phyloP scores from a whole-genome alignment of 306 rosid species.

The Heteromeles arbutifolia region DNA sequence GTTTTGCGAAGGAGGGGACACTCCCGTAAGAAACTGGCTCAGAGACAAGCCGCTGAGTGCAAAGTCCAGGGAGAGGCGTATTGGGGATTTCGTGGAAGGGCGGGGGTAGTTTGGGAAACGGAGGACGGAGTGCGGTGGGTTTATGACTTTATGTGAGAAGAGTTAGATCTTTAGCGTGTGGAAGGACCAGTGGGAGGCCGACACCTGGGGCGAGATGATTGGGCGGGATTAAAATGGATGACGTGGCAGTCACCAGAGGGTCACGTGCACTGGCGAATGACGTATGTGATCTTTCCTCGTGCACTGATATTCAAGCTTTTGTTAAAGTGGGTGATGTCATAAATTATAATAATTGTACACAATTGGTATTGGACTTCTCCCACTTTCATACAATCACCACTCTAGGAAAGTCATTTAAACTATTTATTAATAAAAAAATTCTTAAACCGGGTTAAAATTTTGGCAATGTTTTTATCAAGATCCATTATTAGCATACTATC shows the following conservation, averaged over 20 bases:
- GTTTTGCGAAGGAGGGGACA: conserved; percentile 14
- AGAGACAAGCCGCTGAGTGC: conserved; percentile 7
- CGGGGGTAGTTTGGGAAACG: conserved; percentile 1
- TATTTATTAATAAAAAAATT: no score
- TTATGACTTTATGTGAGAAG: neutral
- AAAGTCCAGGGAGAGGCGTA: conserved; percentile 3
- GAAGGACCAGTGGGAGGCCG: neutral
- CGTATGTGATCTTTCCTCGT: conserved; percentile 1
- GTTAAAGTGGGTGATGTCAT: neutral
- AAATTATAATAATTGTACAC: neutral
- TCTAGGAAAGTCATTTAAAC: no score
- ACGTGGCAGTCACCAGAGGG: neutral
- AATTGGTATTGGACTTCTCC: neutral
- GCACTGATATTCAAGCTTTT: neutral
- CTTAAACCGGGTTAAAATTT: neutral
- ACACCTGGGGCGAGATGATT: neutral
- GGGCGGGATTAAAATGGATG: neutral
- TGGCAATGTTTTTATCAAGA: no score
- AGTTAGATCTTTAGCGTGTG: conserved; percentile 5
- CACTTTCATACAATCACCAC: neutral
- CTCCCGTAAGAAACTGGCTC: conserved; percentile 18
- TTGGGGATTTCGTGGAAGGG: neutral
- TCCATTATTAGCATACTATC: no score
- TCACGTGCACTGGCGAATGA: conserved; percentile 12
- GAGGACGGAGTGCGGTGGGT: neutral